Percentiles rank a stretch among this genome's conserved stretches.
Evolutionary conservation across 2,329 filamentous ascomycete species (phyloP).

Genomic region (Aureobasidium sp.): DNA sequence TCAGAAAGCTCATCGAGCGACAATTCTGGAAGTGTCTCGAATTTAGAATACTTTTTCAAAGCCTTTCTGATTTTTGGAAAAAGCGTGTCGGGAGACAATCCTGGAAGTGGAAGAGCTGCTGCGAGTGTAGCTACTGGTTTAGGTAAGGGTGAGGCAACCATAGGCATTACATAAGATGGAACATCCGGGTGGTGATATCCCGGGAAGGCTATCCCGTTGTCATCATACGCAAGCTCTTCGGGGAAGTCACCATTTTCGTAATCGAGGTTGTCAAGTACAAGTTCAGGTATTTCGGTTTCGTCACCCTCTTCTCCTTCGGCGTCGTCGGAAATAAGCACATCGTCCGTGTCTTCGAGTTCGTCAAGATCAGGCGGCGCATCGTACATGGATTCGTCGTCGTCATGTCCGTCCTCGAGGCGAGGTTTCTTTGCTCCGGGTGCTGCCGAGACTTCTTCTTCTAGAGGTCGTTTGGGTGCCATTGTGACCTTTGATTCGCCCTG

Average conservation of each 20-base stretch:
- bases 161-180: neutral
- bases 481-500: too few relatives aligned
- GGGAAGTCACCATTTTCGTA: neutral
- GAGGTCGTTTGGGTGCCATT: neutral
- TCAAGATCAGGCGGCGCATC: neutral
- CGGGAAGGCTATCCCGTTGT: neutral
- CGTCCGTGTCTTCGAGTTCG: neutral
- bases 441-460: neutral
- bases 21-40: neutral
- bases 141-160: neutral
- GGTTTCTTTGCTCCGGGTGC: neutral
- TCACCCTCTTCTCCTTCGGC: neutral
- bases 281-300: neutral
- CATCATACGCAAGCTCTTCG: neutral
- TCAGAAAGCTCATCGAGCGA: neutral
- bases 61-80: neutral
- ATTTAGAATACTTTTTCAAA: neutral
- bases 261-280: neutral
- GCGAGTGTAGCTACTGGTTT: neutral
- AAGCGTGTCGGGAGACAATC: neutral
- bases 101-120: neutral
- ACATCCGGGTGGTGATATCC: neutral
- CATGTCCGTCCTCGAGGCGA: neutral
- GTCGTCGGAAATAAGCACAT: neutral
- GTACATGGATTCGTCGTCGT: neutral